Evolutionary conservation across 1,284 basidiomycete species (phyloP).

Genomic region (Xerocomus cyaneibrunnescens): DNA sequence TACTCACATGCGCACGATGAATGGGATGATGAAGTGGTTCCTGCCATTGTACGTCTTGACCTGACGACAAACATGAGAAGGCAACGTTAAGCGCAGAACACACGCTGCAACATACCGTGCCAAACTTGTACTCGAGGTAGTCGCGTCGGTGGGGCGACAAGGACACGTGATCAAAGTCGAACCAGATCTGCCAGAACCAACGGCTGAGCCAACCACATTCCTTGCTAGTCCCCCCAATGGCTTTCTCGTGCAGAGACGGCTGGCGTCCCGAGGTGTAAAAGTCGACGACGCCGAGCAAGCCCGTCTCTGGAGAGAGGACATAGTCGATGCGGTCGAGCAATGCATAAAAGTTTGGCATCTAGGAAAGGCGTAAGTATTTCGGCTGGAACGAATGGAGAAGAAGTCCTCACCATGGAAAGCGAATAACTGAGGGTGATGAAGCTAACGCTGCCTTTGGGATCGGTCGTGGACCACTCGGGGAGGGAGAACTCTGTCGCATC

Average conservation of each 20-base stretch:
- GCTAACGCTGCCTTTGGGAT: constrained; percentile 55
- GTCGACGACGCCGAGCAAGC: constrained; percentile 73
- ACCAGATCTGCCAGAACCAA: constrained; percentile 86
- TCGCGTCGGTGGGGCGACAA: constrained; percentile 68
- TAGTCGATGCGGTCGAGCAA: constrained; percentile 72
- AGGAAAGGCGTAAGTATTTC: neutral
- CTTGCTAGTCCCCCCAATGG: constrained; percentile 69
- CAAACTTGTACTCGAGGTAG: constrained; percentile 82
- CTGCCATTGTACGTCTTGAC: constrained; percentile 72
- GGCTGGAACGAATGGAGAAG: neutral
- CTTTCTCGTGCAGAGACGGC: constrained; percentile 56
- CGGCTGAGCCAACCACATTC: constrained; percentile 73
- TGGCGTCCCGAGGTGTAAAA: constrained; percentile 75
- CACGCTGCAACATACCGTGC: constrained; percentile 46
- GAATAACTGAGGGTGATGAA: constrained; percentile 74
- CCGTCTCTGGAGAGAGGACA: constrained; percentile 63
- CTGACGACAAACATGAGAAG: constrained; percentile 22
- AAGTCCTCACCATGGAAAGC: constrained; percentile 66
- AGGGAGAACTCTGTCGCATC: constrained; percentile 73
- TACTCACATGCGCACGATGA: constrained; percentile 63
- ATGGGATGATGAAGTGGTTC: constrained; percentile 70
- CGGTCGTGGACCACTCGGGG: constrained; percentile 55
- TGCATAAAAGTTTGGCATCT: constrained; percentile 73
- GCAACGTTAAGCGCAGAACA: neutral
- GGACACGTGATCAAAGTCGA: constrained; percentile 77